Evolutionary conservation across 495 filamentous ascomycete species (phyloP).

Genomic region (Choiromyces venosus): DNA sequence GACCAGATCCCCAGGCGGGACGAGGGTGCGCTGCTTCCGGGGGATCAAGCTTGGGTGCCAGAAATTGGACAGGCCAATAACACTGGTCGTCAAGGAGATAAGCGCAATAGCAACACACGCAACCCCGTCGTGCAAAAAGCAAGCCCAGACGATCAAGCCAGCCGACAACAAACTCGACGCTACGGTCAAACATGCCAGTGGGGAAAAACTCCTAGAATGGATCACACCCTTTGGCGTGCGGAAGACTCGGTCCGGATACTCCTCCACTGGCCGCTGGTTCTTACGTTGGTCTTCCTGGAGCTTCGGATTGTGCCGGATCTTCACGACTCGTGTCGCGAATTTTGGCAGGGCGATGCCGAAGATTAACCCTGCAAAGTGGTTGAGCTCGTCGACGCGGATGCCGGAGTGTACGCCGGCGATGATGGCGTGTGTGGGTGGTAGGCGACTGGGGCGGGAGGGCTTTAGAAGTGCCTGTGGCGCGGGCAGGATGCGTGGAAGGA

Average conservation of each 20-base stretch:
- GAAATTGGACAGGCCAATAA: constrained; percentile 52
- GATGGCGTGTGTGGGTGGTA: constrained; percentile 51
- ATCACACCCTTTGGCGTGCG: constrained; percentile 7
- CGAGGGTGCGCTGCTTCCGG: constrained; percentile 48
- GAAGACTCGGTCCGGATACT: neutral
- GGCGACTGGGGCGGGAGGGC: constrained; percentile 53
- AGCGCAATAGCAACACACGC: constrained; percentile 50
- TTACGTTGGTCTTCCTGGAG: constrained; percentile 4
- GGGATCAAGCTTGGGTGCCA: constrained; percentile 53
- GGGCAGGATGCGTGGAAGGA: constrained; percentile 60
- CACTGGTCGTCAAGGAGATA: constrained; percentile 48
- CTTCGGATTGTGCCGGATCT: constrained; percentile 47
- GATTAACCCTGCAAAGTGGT: constrained; percentile 59
- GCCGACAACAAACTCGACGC: constrained; percentile 48
- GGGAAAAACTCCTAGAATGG: constrained; percentile 12
- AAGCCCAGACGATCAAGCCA: constrained; percentile 46
- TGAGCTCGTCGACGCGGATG: constrained; percentile 41
- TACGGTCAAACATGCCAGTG: constrained; percentile 47
- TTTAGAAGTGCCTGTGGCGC: constrained; percentile 61
- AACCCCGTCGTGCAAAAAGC: constrained; percentile 52
- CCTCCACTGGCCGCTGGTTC: neutral
- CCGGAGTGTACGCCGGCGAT: constrained; percentile 58
- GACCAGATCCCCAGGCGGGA: constrained; percentile 56
- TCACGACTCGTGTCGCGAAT: constrained; percentile 48
- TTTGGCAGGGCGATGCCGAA: constrained; percentile 50